Evolutionary conservation across 306 rosid genomes (phyloP), one percentile per base, ranked within the genome.

Genomic region (Casuarina equisetifolia): DNA sequence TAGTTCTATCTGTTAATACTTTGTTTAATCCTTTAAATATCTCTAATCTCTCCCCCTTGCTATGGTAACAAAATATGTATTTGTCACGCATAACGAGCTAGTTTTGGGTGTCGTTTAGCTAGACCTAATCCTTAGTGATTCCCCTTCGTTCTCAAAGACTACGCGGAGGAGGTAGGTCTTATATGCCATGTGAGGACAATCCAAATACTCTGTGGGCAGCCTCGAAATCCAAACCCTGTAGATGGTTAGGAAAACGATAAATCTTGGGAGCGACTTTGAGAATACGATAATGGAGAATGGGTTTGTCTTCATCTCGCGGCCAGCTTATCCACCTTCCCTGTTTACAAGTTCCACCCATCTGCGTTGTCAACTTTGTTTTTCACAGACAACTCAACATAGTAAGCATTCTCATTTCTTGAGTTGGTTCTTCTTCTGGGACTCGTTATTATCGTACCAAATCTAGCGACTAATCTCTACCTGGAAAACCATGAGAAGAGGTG

Each of bases 41-140:
- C 80, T 76, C 80, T 79, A 82, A 69, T 17, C 82, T 13, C 62
- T 43, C 50, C 64, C 70, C 66, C 76, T 73, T 59, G 39, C 39
- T 38, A 40, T 72, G 4, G 59, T 50, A 15, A 74, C 72, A 78
- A 59, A 64, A 51, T 73, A 7, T 45, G 79, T 82, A 82, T 80
- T 77, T 78, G 82, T 42, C 72, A 61, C 72, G 57, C 67, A 50
- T 36, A 79, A 39, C 78, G 72, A 70, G 89, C 77, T 89, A 88
- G 84, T 85, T 69, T 81, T 78, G 58, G 54, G 83, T 79, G 89
- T 83, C 89, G 72, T 78, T 80, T 88, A 63, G 79, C 86, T 45
- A 78, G 74, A 76, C 89, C 91, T 79, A 81, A 83, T 88, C 79
- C 84, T 88, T 81, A 85, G 39, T 76, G 84, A 88, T 85, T 85